Base-by-base conservation (phyloP, 495 filamentous ascomycete species). In the Neurospora hispaniola region DNA sequence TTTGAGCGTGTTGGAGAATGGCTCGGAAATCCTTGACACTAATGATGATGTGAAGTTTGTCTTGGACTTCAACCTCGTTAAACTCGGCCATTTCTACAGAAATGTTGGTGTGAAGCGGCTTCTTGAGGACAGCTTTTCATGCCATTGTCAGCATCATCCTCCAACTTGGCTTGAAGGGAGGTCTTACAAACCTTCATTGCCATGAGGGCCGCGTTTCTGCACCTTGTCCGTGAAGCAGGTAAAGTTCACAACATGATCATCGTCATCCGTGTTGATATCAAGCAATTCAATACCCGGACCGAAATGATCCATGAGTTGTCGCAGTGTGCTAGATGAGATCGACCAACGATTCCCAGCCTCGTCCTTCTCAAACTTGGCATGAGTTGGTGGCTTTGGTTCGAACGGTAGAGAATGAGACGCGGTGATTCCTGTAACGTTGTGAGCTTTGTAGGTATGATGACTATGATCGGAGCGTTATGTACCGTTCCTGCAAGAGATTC, bases 141-240 rank as follows among this genome's bases (percentile, higher is more conserved):
- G 42, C 16, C 2, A 39, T n/a, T 5, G 71, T 78, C 40, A 77
- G 73, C 73, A 42, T 31, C 38, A 38, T 12, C 5, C 18, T 12
- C 5, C 18, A 66, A 2, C 38, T 44, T 14, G 38, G 70, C 27
- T 14, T 18, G 46, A n/a, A 46, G 44, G 2, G 69, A 35, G 8
- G 69, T 38, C 48, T 42, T 8, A 20, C 71, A 39, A 81, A 93
- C 93, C 92, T 85, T 92, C 96, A 12, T 93, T 93, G 72, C 91
- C 90, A 70, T 91, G 90, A 70, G 87, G 88, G 44, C 76, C 75
- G n/a, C 76, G 76, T 69, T 78, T 80, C 54, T 80, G 77, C 38
- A 94, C 88, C 80, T 96, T 97, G 76, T 97, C 96, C 1, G 95
- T 98, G 77, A 95, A 98, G 80, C 94, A 98, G 2, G 93, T 98